Evolutionary conservation across 495 filamentous ascomycete genomes (phyloP).

Genomic region (Thozetella sp.): DNA sequence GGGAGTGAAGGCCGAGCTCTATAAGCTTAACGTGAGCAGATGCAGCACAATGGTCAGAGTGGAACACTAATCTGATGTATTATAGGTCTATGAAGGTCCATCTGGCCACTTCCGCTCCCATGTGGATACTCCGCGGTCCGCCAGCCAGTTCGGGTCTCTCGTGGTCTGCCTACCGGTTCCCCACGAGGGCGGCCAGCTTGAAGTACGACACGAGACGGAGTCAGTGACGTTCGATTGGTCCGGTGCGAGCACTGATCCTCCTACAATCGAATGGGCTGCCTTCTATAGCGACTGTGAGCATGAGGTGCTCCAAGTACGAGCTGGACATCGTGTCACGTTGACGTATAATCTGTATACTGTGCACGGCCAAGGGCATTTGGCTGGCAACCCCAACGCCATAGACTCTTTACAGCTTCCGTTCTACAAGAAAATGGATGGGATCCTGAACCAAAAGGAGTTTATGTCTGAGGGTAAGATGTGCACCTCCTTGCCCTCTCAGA

Average conservation of each 20-base stretch:
- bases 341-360: too few species aligned
- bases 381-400: too few species aligned
- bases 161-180: constrained; percentile 53
- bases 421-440: neutral
- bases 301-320: too few species aligned
- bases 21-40: constrained; percentile 55
- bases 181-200: constrained; percentile 42
- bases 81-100: constrained; percentile 46
- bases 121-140: constrained; percentile 55
- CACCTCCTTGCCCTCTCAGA: neutral
- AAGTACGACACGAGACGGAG: constrained; percentile 31
- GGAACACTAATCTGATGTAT: constrained; percentile 18
- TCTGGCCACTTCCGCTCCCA: constrained; percentile 53
- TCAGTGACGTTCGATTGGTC: constrained; percentile 47
- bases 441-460: constrained; percentile 2
- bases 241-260: neutral
- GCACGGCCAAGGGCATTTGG: too few species aligned
- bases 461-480: constrained; percentile 5
- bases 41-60: neutral
- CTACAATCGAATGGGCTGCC: constrained; percentile 54
- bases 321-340: too few species aligned
- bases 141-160: constrained; percentile 53
- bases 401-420: too few species aligned
- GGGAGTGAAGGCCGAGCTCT: constrained; percentile 47
- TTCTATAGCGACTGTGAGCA: constrained; percentile 66